These are phyloP conservation scores for Eremomyces bilateralis DNA, from an alignment of 495 filamentous ascomycete genomes.

Conservation along the genomic window DNA sequence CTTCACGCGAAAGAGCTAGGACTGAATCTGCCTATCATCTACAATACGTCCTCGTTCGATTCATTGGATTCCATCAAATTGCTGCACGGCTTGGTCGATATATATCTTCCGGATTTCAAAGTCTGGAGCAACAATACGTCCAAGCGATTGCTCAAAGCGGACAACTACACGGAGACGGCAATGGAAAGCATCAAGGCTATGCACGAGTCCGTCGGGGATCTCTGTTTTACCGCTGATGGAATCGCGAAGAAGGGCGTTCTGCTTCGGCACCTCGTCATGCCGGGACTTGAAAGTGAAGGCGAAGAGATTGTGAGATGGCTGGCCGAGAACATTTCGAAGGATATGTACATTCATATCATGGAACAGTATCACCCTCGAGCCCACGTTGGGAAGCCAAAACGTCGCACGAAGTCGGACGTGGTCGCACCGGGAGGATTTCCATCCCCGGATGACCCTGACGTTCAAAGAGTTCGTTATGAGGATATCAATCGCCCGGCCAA, in stretches of 20 bases:
- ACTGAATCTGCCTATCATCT: constrained; percentile 45
- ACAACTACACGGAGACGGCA: constrained; percentile 43
- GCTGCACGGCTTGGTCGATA: constrained; percentile 53
- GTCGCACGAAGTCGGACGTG: constrained; percentile 11
- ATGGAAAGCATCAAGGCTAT: constrained; percentile 52
- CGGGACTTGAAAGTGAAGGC: constrained; percentile 44
- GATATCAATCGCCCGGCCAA: constrained; percentile 54
- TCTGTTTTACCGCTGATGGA: constrained; percentile 54
- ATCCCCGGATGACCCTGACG: constrained; percentile 11
- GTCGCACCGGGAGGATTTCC: constrained; percentile 9
- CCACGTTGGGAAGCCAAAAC: constrained; percentile 46
- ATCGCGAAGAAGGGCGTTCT: constrained; percentile 53
- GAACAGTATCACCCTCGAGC: constrained; percentile 61
- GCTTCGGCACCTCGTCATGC: constrained; percentile 60
- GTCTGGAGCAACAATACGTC: constrained; percentile 41
- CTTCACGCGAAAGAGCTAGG: constrained; percentile 44
- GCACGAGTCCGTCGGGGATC: constrained; percentile 53
- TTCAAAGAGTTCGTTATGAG: constrained; percentile 34
- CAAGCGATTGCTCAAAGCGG: constrained; percentile 48
- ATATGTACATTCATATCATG: constrained; percentile 35
- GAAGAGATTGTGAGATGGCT: constrained; percentile 47
- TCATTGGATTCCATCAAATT: constrained; percentile 41
- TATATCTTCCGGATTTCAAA: constrained; percentile 65
- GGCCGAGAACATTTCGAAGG: constrained; percentile 39
- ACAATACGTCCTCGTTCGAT: constrained; percentile 62